A percentile compares a stretch with the other conserved stretches of the same genome.
Evolutionary conservation across 805 yeast genomes (phyloP).

Genomic region (Cyberlindnera maritima): DNA sequence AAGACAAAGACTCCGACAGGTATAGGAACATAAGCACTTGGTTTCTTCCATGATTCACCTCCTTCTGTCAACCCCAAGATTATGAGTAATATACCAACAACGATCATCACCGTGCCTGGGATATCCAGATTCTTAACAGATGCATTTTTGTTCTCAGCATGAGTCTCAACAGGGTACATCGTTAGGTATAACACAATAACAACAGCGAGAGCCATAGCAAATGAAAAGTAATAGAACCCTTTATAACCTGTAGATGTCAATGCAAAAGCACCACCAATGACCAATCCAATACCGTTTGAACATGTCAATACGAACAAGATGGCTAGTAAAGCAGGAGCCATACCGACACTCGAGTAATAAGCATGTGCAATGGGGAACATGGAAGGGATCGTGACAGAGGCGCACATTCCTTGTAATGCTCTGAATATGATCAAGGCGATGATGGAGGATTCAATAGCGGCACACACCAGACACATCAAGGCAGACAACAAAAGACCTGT

Average conservation of each 20-base stretch:
- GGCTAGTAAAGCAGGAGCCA: not conserved
- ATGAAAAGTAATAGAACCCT: not conserved
- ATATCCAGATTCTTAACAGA: too few relatives aligned
- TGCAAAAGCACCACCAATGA: not conserved
- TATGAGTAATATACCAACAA: not conserved
- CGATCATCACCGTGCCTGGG: not conserved
- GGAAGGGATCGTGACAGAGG: slow-evolving; percentile 30
- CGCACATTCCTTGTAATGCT: slow-evolving; percentile 42
- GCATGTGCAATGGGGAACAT: not conserved
- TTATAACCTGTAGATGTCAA: not conserved
- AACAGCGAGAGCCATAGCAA: not conserved
- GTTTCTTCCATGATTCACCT: slow-evolving; percentile 40
- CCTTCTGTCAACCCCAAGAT: slow-evolving; percentile 44
- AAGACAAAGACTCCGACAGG: slow-evolving; percentile 35
- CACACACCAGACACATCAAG: slow-evolving; percentile 33
- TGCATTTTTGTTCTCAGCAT: not conserved
- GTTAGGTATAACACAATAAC: not conserved
- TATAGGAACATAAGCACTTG: slow-evolving; percentile 40
- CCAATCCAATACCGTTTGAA: not conserved
- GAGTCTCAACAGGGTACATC: not conserved
- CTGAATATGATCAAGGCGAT: slow-evolving; percentile 40
- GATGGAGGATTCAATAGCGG: slow-evolving; percentile 32
- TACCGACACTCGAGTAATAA: not conserved
- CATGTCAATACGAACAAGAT: not conserved
- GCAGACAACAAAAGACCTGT: slow-evolving; percentile 19